Evolutionary conservation across 129 eudicot genomes (phyloP).

Genomic region (Helichrysum umbraculigerum): DNA sequence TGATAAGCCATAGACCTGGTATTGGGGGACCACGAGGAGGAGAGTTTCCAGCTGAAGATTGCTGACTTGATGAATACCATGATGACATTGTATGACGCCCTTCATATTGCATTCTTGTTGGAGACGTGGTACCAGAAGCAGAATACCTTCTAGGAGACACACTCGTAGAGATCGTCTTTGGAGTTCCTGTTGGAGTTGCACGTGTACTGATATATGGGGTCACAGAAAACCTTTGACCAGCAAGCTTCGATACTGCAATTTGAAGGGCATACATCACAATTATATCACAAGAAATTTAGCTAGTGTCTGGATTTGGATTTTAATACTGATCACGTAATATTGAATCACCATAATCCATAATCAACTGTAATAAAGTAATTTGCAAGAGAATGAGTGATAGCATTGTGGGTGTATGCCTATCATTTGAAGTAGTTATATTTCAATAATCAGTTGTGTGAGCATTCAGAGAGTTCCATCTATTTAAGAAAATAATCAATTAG

Average conservation of each 20-base stretch:
- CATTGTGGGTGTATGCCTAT: neutral
- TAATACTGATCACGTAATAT: neutral
- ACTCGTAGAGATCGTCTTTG: constrained; percentile 63
- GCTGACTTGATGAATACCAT: constrained; percentile 96
- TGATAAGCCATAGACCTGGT: constrained; percentile 54
- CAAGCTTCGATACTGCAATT: constrained; percentile 52
- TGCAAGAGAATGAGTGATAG: neutral
- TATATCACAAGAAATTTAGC: neutral
- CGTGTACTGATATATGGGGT: constrained; percentile 74
- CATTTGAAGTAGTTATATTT: neutral
- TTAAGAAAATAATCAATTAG: neutral
- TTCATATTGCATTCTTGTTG: constrained; percentile 54
- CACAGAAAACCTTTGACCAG: constrained; percentile 57
- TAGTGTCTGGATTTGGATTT: neutral
- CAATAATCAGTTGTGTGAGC: neutral
- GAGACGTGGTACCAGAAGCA: constrained; percentile 78
- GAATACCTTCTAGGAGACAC: constrained; percentile 84
- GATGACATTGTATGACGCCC: constrained; percentile 71
- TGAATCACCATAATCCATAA: neutral
- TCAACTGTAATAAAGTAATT: neutral
- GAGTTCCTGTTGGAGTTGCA: constrained; percentile 82
- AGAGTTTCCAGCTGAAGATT: constrained; percentile 95
- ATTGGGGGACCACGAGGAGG: constrained; percentile 82
- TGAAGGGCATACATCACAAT: neutral
- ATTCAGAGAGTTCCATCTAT: neutral